Evolutionary conservation across 2,329 filamentous ascomycete species (phyloP), one percentile per base, ranked within the genome.

Genomic region (Ascomycota sp.): DNA sequence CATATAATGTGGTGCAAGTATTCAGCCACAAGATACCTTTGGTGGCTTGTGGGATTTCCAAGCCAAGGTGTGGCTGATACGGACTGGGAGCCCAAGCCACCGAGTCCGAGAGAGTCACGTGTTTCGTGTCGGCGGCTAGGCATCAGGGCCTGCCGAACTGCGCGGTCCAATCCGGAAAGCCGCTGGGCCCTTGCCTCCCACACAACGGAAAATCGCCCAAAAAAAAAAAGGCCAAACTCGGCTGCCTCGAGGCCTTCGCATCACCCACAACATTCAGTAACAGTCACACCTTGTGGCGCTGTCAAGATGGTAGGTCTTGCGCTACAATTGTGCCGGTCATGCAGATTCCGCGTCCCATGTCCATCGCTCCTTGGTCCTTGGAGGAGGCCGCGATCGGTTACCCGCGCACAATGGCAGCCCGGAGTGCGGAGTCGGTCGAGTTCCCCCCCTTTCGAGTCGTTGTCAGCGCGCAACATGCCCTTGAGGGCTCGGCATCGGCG

Each of bases 231-330:
- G 47, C 46, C 49, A 57, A 57, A 54, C 56, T 51, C 47, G 45
- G 37, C 43, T 41, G 44, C 39, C 41, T 43, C 44, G 44, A 44
- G 39, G 48, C 47, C 52, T 52, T 49, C 53, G 47, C 53, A 56
- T 58, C 52, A 53, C 51, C 16, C 54, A 55, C 52, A 53, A 25
- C 8, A 11, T 2, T 48, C 51, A 49, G 47, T 51, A 50, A 43
- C 43, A 47, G 57, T 54, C 54, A 52, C 53, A 55, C 48, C 52
- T 43, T 51, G 54, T 48, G 55, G 47, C 49, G 55, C 57, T 57
- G 59, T 55, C 58, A 62, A 61, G 54, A 62, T 62, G 59, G 59
- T 57, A 56, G 39, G 55, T 55, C 44, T 13, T 30, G 41, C 44
- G 37, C 35, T 43, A 37, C 41, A 36, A 32, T 38, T 37, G 3